Conservation (phyloP, 352 stramenopile species). For the Phytophthora fragariaefolia region DNA sequence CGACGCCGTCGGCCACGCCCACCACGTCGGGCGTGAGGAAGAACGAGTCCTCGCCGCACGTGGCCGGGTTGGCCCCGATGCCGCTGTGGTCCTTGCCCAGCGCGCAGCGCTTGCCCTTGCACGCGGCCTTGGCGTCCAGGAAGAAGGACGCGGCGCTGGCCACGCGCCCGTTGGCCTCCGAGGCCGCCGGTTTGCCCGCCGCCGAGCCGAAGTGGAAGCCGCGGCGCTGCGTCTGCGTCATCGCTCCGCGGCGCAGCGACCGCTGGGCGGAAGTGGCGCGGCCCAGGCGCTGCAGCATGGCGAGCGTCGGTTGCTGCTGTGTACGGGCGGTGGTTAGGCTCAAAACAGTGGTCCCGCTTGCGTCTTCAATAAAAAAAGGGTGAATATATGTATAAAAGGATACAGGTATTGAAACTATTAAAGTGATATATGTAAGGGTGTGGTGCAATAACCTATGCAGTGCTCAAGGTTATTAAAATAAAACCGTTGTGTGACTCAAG, state of each 20-base stretch:
- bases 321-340: not conserved
- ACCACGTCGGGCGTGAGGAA: constrained; percentile 71
- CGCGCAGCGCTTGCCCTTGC: constrained; percentile 73
- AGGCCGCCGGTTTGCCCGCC: constrained; percentile 17
- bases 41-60: constrained; percentile 80
- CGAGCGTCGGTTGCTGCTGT: not conserved
- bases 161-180: constrained; percentile 22
- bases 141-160: constrained; percentile 59
- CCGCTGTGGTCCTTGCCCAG: constrained; percentile 54
- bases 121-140: constrained; percentile 74
- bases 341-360: no score
- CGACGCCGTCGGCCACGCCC: constrained; percentile 77
- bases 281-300: constrained; percentile 39
- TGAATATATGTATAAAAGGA: no score
- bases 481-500: no score
- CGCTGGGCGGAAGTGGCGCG: constrained; percentile 32
- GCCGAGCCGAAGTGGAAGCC: constrained; percentile 38
- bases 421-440: no score
- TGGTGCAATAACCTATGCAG: no score
- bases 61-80: constrained; percentile 53
- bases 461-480: no score
- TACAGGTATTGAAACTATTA: no score
- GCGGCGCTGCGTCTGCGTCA: constrained; percentile 16
- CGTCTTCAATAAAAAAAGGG: no score
- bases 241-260: constrained; percentile 27